These are phyloP conservation scores for Fusarium sambucinum DNA, from an alignment of 2,329 filamentous ascomycete species.

Conservation along the genomic window DNA sequence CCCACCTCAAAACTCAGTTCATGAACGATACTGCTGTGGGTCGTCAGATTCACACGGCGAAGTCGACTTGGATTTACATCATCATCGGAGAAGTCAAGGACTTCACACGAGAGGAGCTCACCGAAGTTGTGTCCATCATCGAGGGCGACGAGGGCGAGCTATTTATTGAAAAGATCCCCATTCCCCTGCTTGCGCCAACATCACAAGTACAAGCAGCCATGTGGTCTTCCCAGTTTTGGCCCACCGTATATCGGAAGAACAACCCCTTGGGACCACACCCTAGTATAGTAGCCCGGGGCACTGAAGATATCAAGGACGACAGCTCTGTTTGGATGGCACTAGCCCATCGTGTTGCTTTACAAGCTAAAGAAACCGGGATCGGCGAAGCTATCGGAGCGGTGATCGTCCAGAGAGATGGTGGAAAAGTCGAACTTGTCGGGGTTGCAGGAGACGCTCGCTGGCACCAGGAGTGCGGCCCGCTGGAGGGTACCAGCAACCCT, in stretches of 20 bases:
- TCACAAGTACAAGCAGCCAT: constrained; percentile 79
- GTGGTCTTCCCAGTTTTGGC: constrained; percentile 85
- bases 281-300: constrained; percentile 76
- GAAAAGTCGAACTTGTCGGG: constrained; percentile 71
- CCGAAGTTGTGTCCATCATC: constrained; percentile 59
- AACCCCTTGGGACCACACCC: constrained; percentile 89
- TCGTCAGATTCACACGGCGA: constrained; percentile 69
- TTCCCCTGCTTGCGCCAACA: constrained; percentile 80
- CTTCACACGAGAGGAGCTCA: constrained; percentile 66
- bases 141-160: constrained; percentile 65
- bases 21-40: constrained; percentile 69
- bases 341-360: constrained; percentile 72
- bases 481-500: constrained; percentile 71
- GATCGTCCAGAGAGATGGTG: constrained; percentile 73
- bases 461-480: constrained; percentile 63
- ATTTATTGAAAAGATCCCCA: constrained; percentile 72
- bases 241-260: constrained; percentile 86
- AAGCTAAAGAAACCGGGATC: constrained; percentile 67
- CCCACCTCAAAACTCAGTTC: constrained; percentile 71
- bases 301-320: constrained; percentile 74
- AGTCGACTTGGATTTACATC: constrained; percentile 71
- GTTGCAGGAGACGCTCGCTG: constrained; percentile 83
- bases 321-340: constrained; percentile 75
- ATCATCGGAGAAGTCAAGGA: constrained; percentile 65
- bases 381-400: constrained; percentile 81